phyloP scores from a whole-genome alignment of 495 filamentous ascomycete species.

The Neurospora terricola region DNA sequence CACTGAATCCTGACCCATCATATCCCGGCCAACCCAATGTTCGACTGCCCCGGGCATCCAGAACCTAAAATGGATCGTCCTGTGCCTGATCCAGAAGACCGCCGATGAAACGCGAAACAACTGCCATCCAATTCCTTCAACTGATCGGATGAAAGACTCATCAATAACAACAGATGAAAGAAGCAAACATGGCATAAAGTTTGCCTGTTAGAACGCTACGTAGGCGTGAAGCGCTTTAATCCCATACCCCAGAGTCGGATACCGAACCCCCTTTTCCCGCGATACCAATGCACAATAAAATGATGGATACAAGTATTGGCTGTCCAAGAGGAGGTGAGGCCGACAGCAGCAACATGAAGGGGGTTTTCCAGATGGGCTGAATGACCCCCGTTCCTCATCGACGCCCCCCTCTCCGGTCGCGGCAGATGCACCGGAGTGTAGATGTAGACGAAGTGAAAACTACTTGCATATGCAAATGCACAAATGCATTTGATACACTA shows the following conservation, averaged over 20 bases:
- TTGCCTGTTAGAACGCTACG: not conserved
- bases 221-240: not conserved
- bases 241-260: not conserved
- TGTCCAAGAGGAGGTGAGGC: not conserved
- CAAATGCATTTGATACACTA: not conserved
- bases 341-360: not conserved
- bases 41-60: not conserved
- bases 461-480: too few species aligned
- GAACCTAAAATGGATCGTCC: not conserved
- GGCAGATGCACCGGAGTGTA: not conserved
- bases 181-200: not conserved
- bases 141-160: not conserved
- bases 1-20: not conserved
- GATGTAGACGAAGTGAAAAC: too few species aligned
- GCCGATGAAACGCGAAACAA: not conserved
- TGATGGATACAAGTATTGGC: not conserved
- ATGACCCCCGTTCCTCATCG: not conserved
- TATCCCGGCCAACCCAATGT: not conserved
- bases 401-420: not conserved
- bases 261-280: not conserved
- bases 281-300: not conserved
- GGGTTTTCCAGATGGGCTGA: not conserved
- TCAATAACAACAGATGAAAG: not conserved
- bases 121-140: not conserved
- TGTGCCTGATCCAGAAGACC: not conserved